Conservation (phyloP, 345 rosid genomes). For the Euphorbia peplus region DNA sequence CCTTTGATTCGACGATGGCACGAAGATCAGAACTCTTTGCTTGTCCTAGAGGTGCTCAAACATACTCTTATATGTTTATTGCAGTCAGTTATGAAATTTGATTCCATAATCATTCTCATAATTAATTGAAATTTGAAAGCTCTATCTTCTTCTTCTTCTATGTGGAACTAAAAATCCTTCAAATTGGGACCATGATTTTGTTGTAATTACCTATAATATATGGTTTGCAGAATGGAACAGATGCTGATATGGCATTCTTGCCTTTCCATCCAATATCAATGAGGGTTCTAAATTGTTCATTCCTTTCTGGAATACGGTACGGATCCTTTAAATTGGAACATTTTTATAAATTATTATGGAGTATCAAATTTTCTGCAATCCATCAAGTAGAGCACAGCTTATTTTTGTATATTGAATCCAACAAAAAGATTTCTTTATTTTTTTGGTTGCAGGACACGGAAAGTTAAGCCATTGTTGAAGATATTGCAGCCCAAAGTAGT, state of each 20-base stretch:
- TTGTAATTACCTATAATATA: slow-evolving; percentile 14
- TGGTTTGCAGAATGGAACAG: slow-evolving; percentile 53
- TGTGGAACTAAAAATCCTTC: not conserved
- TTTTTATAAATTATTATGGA: too few species aligned
- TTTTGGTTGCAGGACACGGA: slow-evolving; percentile 49
- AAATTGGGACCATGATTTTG: not conserved
- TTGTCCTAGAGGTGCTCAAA: slow-evolving; percentile 68
- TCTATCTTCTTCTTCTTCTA: not conserved
- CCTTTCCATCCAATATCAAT: slow-evolving; percentile 70
- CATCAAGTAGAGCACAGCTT: too few species aligned
- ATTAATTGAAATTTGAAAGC: not conserved
- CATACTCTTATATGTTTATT: not conserved
- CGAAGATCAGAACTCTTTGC: slow-evolving; percentile 61
- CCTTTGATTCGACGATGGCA: slow-evolving; percentile 76
- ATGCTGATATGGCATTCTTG: slow-evolving; percentile 58
- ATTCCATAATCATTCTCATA: not conserved
- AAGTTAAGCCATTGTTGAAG: slow-evolving; percentile 46
- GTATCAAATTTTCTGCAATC: too few species aligned
- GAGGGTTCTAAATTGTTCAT: slow-evolving; percentile 85
- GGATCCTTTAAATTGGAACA: too few species aligned
- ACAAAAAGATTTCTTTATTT: too few species aligned
- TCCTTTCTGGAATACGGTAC: slow-evolving; percentile 71
- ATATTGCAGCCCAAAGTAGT: slow-evolving; percentile 60
- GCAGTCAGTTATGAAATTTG: too few species aligned
- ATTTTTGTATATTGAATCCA: too few species aligned